A percentile compares a stretch with the other conserved stretches of the same genome.
Conservation (phyloP, 2,329 filamentous ascomycete genomes). For the Incumbomyces delicatus region DNA sequence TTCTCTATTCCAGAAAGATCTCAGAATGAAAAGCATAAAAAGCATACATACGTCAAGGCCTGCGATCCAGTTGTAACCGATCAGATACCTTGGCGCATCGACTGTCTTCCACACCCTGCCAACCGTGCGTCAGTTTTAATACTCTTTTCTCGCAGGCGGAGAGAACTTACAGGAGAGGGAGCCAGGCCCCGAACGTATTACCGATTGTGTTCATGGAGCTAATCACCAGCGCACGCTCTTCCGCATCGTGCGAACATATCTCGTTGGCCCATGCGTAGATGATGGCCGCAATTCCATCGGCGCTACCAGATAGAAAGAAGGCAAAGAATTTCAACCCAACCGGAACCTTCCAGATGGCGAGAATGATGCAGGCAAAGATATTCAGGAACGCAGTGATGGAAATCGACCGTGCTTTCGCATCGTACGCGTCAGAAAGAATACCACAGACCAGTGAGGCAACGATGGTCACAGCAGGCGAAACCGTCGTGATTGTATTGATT, state of each 20-base stretch:
- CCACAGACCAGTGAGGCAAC: slow-evolving; percentile 19
- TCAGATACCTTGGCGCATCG: slow-evolving; percentile 7
- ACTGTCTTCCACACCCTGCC: slow-evolving; percentile 2
- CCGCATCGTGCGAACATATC: slow-evolving; percentile 5
- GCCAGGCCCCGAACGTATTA: slow-evolving; percentile 3
- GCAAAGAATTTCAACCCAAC: slow-evolving; percentile 12
- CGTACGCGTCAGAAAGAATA: slow-evolving; percentile 11
- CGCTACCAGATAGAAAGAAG: slow-evolving; percentile 8
- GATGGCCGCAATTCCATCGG: slow-evolving; percentile 9
- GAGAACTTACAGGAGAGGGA: too few species aligned
- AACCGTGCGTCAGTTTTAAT: too few species aligned
- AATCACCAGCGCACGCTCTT: slow-evolving; percentile 7
- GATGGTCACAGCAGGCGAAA: slow-evolving; percentile 36
- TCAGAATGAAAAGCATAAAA: too few species aligned
- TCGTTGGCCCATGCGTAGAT: slow-evolving; percentile 11
- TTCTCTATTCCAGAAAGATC: too few species aligned
- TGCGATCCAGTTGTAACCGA: slow-evolving; percentile 1
- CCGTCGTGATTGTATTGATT: slow-evolving; percentile 39
- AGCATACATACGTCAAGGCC: too few species aligned
- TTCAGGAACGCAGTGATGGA: slow-evolving; percentile 25
- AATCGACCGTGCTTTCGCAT: slow-evolving; percentile 18
- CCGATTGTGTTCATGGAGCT: slow-evolving; percentile 4
- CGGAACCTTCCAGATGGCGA: slow-evolving; percentile 24
- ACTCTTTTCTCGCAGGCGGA: too few species aligned
- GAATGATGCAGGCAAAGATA: slow-evolving; percentile 22